phyloP scores from a whole-genome alignment of 2,329 filamentous ascomycete species.

The Microdochium bolleyi region DNA sequence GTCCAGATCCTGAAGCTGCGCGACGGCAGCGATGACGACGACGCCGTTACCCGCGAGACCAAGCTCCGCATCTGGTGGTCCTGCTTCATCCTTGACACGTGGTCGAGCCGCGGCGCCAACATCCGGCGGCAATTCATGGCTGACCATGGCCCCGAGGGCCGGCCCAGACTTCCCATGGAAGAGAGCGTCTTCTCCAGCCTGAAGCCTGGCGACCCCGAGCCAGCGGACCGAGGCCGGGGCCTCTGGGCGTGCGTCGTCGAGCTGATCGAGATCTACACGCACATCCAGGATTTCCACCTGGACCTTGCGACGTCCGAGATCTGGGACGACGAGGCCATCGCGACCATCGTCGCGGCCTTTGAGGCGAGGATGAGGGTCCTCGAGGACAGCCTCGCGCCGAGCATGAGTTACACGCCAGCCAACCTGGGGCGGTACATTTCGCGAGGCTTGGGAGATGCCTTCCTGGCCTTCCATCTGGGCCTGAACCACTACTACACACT shows the following conservation, averaged over 20 bases:
- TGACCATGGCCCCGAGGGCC: neutral
- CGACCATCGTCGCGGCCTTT: conserved; percentile 15
- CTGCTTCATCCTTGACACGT: conserved; percentile 23
- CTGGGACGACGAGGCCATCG: conserved; percentile 19
- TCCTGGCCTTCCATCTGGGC: conserved; percentile 24
- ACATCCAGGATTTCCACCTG: conserved; percentile 22
- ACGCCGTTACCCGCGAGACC: conserved; percentile 16
- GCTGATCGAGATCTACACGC: conserved; percentile 20
- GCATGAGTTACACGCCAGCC: neutral
- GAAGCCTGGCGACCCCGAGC: conserved; percentile 14
- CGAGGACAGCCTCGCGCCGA: conserved; percentile 3
- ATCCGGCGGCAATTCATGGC: conserved; percentile 10
- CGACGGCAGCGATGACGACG: conserved; percentile 9
- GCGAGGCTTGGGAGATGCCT: conserved; percentile 19
- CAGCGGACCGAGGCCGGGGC: conserved; percentile 7
- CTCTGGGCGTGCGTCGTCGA: conserved; percentile 23
- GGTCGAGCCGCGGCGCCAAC: conserved; percentile 22
- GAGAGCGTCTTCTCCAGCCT: conserved; percentile 14
- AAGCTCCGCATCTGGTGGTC: conserved; percentile 25
- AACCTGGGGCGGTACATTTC: conserved; percentile 15
- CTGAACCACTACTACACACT: conserved; percentile 25
- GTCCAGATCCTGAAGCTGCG: conserved; percentile 20
- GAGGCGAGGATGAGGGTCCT: conserved; percentile 9
- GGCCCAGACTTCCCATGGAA: conserved; percentile 19
- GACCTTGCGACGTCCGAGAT: conserved; percentile 15